Evolutionary conservation across 805 yeast species (phyloP), one percentile per base, ranked within the genome.

Genomic region (Saccharomyces mikatae): DNA sequence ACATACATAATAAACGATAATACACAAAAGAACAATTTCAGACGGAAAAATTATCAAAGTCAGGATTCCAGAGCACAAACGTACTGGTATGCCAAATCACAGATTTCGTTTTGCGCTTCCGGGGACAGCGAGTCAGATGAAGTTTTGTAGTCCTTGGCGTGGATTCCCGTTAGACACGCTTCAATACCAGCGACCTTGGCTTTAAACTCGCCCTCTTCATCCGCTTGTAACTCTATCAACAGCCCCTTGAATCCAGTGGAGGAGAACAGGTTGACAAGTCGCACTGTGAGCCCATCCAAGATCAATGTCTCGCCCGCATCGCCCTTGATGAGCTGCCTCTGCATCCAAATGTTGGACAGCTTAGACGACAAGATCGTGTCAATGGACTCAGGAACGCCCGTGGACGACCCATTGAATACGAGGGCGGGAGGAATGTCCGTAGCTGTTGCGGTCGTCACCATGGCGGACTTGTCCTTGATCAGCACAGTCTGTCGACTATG

Each of bases 161-260:
- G 58, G 22, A 68, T 60, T 13, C 51, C 61, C 26, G 54, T 49
- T 32, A 68, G 47, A 11, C 60, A 46, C 2, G 50, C 55, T 50
- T 58, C 58, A 47, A 67, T 54, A 26, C 50, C 54, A 26, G 51
- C 58, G 8, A 60, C 59, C 31, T 58, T 59, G 29, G 49, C 52
- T 9, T 52, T 47, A 48, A 65, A 67, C 5, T 54, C 59, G 28
- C 53, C 57, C 22, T 32, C 51, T 10, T 52, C 53, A 14, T 59
- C 56, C 10, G 59, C 44, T 21, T 52, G 52, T 24, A 68, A 47
- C 51, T 67, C 70, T 6, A 69, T 57, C 14, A 66, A 41, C 9
- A 69, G 58, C 1, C 72, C 72, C 41, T 66, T 66, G 50, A 69
- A 69, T 2, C 72, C 71, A 11, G 70, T 63, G 14, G 64, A 61